Evolutionary conservation across 345 rosid genomes (phyloP), one percentile per base, ranked within the genome.

Genomic region (Citrus reticulata): DNA sequence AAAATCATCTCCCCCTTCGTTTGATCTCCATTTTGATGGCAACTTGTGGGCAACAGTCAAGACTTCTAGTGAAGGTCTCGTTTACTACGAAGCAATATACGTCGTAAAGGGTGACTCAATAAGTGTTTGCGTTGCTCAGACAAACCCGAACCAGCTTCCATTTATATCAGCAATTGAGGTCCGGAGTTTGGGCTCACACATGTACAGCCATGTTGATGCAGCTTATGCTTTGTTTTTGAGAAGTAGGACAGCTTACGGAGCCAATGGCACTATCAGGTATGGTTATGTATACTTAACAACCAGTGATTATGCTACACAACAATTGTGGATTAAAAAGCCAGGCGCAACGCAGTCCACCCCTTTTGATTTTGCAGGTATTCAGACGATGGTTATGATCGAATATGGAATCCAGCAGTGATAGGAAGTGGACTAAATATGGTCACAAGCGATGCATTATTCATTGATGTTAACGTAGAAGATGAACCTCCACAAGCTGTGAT

Each of bases 101-200:
- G 80, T 80, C 19, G 79, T 62, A 4, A 83, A 86, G 77, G 79
- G 65, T 46, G 34, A 34, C 40, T 5, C 24, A 22, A 24, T 42
- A 6, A 78, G 86, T 60, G 82, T 85, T 9, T 88, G 91, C 16
- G 80, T 88, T 2, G 84, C 85, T 29, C 87, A 84, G 72, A 80
- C 88, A 11, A 55, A 27, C 34, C 81, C 85, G n/a, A 46, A 78
- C 55, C 79, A 79, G 73, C 30, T 80, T 32, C 89, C 91, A 40
- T 84, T 84, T 70, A 78, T 88, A 34, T 86, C 86, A 1, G 89
- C 89, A 9, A 76, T 86, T 29, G 79, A 88, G 82, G 84, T 86
- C 25, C 67, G 81, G 29, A 37, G 61, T 73, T 61, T 86, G 81
- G 78, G 57, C 49, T 2, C 64, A 5, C 55, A 30, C 32, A 88